These are phyloP conservation scores for Nepenthes alata DNA, from an alignment of 179 eudicot species.

Conservation along the genomic window DNA sequence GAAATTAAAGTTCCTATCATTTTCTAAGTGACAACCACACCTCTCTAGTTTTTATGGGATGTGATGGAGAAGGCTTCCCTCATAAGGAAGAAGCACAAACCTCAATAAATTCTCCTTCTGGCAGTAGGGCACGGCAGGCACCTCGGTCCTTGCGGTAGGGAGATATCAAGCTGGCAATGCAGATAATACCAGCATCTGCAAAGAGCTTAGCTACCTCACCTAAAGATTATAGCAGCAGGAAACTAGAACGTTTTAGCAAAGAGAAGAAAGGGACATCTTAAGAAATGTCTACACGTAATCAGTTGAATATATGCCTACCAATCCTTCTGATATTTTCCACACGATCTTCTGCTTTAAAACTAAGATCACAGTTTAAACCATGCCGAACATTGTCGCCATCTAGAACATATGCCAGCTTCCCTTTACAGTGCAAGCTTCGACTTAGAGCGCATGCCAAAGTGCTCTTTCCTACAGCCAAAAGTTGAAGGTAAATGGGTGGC, in stretches of 20 bases:
- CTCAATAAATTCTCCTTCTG: slow-evolving; percentile 86
- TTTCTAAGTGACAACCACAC: not conserved
- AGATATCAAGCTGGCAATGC: slow-evolving; percentile 93
- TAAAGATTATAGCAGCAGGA: slow-evolving; percentile 10
- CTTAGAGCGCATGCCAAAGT: slow-evolving; percentile 37
- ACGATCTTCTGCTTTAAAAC: slow-evolving; percentile 33
- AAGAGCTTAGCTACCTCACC: slow-evolving; percentile 97
- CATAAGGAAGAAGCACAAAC: slow-evolving; percentile 24
- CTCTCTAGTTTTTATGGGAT: not conserved
- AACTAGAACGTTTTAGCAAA: not conserved
- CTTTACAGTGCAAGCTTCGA: slow-evolving; percentile 26
- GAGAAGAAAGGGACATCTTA: not conserved
- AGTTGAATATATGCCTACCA: slow-evolving; percentile 15
- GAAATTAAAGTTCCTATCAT: slow-evolving; percentile 8
- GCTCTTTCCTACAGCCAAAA: slow-evolving; percentile 27
- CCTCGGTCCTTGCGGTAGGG: slow-evolving; percentile 47
- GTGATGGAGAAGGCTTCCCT: not conserved
- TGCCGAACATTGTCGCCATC: slow-evolving; percentile 49
- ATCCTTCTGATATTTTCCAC: slow-evolving; percentile 40
- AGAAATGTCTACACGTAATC: not conserved
- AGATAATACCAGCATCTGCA: slow-evolving; percentile 88
- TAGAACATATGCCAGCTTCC: slow-evolving; percentile 34
- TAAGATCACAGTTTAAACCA: slow-evolving; percentile 33
- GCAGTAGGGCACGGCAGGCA: slow-evolving; percentile 67
- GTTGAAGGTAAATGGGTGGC: not conserved